A percentile compares a stretch with the other conserved stretches of the same genome.
Conservation (phyloP, 2,329 filamentous ascomycete species). For the Endoconidiophora laricicola region DNA sequence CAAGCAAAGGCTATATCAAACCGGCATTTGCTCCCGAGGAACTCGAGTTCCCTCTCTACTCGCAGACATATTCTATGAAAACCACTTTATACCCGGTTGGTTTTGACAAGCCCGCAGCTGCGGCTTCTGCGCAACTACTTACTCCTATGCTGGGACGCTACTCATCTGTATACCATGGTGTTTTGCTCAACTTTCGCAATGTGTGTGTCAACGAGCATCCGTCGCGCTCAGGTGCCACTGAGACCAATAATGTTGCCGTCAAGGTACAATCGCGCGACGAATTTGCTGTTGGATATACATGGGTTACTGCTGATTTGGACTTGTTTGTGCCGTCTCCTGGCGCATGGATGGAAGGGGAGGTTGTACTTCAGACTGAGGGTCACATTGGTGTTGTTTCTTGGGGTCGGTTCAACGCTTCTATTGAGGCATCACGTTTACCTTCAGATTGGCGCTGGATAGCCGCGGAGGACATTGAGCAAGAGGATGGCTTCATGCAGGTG, state of each 20-base stretch:
- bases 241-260: conserved; percentile 29
- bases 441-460: conserved; percentile 65
- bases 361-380: conserved; percentile 77
- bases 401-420: conserved; percentile 80
- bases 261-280: conserved; percentile 49
- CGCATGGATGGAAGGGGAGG: conserved; percentile 58
- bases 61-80: conserved; percentile 67
- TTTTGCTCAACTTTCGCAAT: conserved; percentile 60
- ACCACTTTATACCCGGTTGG: conserved; percentile 56
- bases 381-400: conserved; percentile 81
- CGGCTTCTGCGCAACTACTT: conserved; percentile 56
- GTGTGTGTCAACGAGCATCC: conserved; percentile 46
- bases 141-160: conserved; percentile 62
- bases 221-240: conserved; percentile 30
- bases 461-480: conserved; percentile 28
- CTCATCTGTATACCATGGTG: conserved; percentile 52
- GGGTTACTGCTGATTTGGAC: conserved; percentile 75
- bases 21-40: conserved; percentile 23
- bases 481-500: conserved; percentile 32
- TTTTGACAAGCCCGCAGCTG: conserved; percentile 52
- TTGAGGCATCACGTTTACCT: conserved; percentile 63
- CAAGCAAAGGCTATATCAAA: conserved; percentile 22
- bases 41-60: conserved; percentile 53
- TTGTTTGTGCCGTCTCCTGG: conserved; percentile 64
- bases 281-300: conserved; percentile 72